These are phyloP conservation scores for Ustilago loliicola DNA, from an alignment of 1,284 basidiomycete genomes.

Conservation along the genomic window DNA sequence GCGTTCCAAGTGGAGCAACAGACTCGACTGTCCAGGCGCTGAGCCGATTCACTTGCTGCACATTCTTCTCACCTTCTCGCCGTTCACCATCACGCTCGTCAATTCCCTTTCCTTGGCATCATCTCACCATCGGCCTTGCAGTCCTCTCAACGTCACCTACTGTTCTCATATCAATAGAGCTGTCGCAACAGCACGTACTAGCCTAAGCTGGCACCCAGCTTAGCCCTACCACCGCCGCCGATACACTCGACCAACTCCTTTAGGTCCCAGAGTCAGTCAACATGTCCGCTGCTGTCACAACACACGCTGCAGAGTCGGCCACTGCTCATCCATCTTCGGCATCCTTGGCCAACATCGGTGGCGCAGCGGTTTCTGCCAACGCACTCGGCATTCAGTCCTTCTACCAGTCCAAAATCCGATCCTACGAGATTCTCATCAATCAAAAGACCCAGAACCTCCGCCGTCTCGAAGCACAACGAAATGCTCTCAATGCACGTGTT, in stretches of 20 bases:
- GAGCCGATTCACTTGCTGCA: background rate
- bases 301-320: conserved; percentile 33
- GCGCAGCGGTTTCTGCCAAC: conserved; percentile 44
- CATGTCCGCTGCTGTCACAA: conserved; percentile 51
- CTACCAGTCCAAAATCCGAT: conserved; percentile 95
- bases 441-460: conserved; percentile 96
- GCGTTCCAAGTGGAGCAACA: conserved; percentile 45
- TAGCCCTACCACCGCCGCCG: background rate
- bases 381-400: conserved; percentile 77
- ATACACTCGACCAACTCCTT: background rate
- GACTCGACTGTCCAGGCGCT: background rate
- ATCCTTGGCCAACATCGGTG: conserved; percentile 44
- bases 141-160: background rate
- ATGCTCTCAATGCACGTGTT: conserved; percentile 95
- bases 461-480: conserved; percentile 94
- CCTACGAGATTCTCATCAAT: conserved; percentile 90
- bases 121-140: background rate
- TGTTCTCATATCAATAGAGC: background rate
- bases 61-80: background rate
- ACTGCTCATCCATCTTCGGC: conserved; percentile 10
- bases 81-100: background rate
- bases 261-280: background rate
- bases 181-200: background rate
- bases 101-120: background rate
- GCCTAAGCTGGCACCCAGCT: background rate